These are phyloP conservation scores for Coprinellus aureogranulatus DNA, from an alignment of 768 basidiomycete genomes.

Conservation along the genomic window DNA sequence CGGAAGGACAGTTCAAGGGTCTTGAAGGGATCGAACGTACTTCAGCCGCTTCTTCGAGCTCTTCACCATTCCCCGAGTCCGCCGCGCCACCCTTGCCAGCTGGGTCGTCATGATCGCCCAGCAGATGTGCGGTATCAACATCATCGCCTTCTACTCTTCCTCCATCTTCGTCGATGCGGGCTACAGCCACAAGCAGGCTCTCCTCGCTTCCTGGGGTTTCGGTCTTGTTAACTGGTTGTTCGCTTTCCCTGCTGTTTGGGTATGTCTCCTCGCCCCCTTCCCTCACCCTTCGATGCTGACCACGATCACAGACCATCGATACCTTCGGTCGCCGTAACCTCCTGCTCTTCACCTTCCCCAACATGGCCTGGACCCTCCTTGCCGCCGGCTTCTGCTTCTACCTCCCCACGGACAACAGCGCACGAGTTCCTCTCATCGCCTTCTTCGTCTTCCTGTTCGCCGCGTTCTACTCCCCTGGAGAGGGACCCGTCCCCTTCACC, in stretches of 20 bases:
- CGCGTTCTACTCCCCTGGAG: constrained; percentile 78
- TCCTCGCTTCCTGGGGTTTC: constrained; percentile 67
- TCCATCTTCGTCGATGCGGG: constrained; percentile 66
- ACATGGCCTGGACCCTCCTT: constrained; percentile 74
- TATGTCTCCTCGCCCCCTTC: constrained; percentile 20
- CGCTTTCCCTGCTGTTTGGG: constrained; percentile 64
- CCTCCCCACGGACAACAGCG: constrained; percentile 33
- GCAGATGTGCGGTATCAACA: constrained; percentile 83
- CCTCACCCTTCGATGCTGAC: constrained; percentile 4
- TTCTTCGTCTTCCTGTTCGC: constrained; percentile 43
- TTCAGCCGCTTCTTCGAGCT: constrained; percentile 56
- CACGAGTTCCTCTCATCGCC: constrained; percentile 43
- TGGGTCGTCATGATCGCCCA: constrained; percentile 68
- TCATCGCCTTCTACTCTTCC: constrained; percentile 77
- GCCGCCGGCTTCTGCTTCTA: constrained; percentile 74
- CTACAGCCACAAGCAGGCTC: constrained; percentile 50
- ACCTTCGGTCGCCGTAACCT: constrained; percentile 78
- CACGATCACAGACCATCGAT: constrained; percentile 51
- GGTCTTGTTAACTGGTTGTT: constrained; percentile 66
- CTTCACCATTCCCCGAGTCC: constrained; percentile 68
- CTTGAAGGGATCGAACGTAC: constrained; percentile 47
- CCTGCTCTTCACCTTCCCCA: constrained; percentile 74
- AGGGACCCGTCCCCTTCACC: constrained; percentile 87
- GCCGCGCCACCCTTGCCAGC: constrained; percentile 49
- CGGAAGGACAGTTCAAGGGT: constrained; percentile 62